Base-by-base conservation (phyloP, 345 rosid genomes). In the Ceriops tagal region DNA sequence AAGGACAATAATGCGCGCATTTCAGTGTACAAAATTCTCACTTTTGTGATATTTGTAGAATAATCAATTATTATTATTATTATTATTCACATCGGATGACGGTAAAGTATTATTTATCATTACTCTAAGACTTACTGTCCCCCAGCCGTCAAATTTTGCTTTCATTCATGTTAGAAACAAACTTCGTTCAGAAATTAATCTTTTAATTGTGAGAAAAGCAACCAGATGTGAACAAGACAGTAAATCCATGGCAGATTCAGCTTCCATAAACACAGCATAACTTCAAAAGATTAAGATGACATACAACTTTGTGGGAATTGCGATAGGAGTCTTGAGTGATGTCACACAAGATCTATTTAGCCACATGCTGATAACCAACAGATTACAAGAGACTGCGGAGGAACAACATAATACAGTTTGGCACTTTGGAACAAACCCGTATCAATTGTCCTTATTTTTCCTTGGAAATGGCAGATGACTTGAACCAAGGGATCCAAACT, bases 401-500 rank as follows among this genome's bases (percentile, higher is more conserved):
- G 46, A 73, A 53, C 31, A 60, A 61, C 53, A 72, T 19, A 47
- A 37, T 46, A 49, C 66, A 56, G 58, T 49, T 47, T 52, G 65
- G 30, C n/a, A 24, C 20, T 26, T 2, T 11, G 1, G 21, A 28
- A 56, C n/a, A 32, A 49, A 24, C 57, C 9, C 65, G 37, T 60
- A 56, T 71, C 69, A 76, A 37, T 59, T 61, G 22, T 27, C 51
- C 72, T 76, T 76, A 47, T 66, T 72, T 67, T 71, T 71, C 9
- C 1, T 49, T 49, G 34, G 72, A 64, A 67, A 56, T 61, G 22
- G 80, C 64, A 16, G 80, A 71, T 37, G 80, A 76, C 69, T 80
- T 89, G 84, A 93, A 88, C 98, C 98, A 93, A 61, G 98, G 97
- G 60, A 89, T 77, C 89, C 97, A 93, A 26, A 85, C 96, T 0